Evolutionary conservation across 164 flowering plant genomes (phyloP), one percentile per base, ranked within the genome.

Genomic region (Liquidambar formosana): DNA sequence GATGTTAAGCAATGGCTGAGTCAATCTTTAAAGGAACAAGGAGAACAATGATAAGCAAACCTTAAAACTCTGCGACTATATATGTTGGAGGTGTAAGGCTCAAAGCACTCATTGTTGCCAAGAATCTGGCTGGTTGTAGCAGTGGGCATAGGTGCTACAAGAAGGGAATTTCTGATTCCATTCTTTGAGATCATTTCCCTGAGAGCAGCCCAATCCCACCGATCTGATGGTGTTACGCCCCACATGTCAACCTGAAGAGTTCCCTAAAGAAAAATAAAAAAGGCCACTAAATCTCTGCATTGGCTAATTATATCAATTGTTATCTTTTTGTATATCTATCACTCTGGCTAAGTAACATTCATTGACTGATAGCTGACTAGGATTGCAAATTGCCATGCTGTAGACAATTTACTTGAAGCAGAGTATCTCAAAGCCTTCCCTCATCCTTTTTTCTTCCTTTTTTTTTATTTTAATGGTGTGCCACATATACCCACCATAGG

Each of bases 121-220:
- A 95, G 93, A 73, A 95, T 91, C 79, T 95, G 99, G 76, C 98
- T 95, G 66, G 99, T 95, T 67, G 99, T 93, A 61, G 99, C 99
- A 80, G 99, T 95, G 11, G 99, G 99, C 99, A 93, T 95, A 9
- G 96, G 97, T 23, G 97, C 96, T 28, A 96, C 78, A 62, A 93
- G 93, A 76, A 95, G 97, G 21, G 99, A 95, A 74, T 95, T 95
- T 66, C 97, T 80, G 18, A 93, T 73, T n/a, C 97, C 99, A 84
- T 85, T 79, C 26, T 75, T 76, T 10, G 86, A 73, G 62, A 93
- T 83, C 85, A 69, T 86, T 47, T 83, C 72, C 73, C 94, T 81
- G 28, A 95, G 85, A 63, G 84, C 83, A 75, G 41, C 72, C 99
- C 99, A 95, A 74, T 93, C 89, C 99, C 97, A 95, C 43, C 84